Evolutionary conservation across 2,329 filamentous ascomycete genomes (phyloP), one percentile per base, ranked within the genome.

Genomic region (Colletotrichum falcatum): DNA sequence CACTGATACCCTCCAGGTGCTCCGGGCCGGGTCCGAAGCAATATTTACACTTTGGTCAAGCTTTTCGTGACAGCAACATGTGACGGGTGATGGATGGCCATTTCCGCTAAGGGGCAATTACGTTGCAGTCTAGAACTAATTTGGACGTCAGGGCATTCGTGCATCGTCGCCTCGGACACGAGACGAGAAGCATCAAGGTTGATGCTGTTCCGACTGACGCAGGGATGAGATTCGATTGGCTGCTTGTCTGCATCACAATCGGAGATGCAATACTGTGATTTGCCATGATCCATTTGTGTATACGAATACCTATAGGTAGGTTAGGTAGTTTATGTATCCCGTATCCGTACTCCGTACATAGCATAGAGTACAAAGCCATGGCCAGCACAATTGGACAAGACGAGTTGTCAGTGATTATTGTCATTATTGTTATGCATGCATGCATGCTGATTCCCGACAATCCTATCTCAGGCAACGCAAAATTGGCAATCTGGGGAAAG

Each of bases 401-500:
- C n/a, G n/a, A n/a, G n/a, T n/a, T n/a, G n/a, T n/a, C n/a, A n/a
- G n/a, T n/a, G n/a, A n/a, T n/a, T n/a, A n/a, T n/a, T n/a, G n/a
- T n/a, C n/a, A n/a, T n/a, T n/a, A n/a, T n/a, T n/a, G n/a, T n/a
- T n/a, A n/a, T n/a, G n/a, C n/a, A n/a, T n/a, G n/a, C n/a, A n/a
- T n/a, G 42, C 30, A 49, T 37, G 12, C 44, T 26, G 42, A 35
- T 44, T 49, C 30, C 14, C 23, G 42, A 35, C 58, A 35, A 61
- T 61, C 23, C 23, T 30, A n/a, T 23, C 60, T 20, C 20, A 11
- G 26, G 55, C 28, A 37, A 11, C n/a, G n/a, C 60, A 62, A 53
- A 48, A 62, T 56, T 56, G 53, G 53, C 53, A 56, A 56, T 62
- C 60, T 62, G 60, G 60, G 60, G 60, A 62, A 62, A 28, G 46